Evolutionary conservation across 208 protist species (phyloP), one percentile per base, ranked within the genome.

Genomic region (Leishmania major): DNA sequence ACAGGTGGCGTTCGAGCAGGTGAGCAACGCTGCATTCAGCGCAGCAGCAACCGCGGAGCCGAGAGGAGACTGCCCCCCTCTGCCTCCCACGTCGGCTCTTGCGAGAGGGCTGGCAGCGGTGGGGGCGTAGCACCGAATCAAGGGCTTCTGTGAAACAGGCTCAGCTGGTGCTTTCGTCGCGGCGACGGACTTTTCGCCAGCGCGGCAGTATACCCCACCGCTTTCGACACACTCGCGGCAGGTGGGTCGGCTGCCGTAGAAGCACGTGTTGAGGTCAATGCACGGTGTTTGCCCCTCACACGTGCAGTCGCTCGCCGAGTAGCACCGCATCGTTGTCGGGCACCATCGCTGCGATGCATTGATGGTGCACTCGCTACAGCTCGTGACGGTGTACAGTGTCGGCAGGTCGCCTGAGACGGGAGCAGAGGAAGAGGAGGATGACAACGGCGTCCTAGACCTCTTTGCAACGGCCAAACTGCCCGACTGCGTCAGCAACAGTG

Each of bases 301-400:
- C n/a, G 67, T 84, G 74, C 90, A 93, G 71, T 83, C 82, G 73
- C 13, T 19, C 31, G 73, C 69, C 8, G 77, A 53, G 55, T 92
- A 80, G 77, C 90, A 93, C 28, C 81, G 87, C 88, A 92, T 93
- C 55, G 86, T 87, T n/a, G 81, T 79, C 0, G 88, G 90, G 77
- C 87, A 91, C 90, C 90, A 93, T 15, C 59, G 55, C 76, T 83
- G 76, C 8, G 77, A 78, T 17, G 62, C 49, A 64, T 86, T 87
- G 19, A 89, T 40, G n/a, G 90, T 88, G 78, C 90, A 93, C 75
- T 87, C 82, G n/a, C 86, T 69, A 73, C 88, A 93, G 5, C 88
- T 76, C 0, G 88, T 84, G 47, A 90, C 57, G 6, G 82, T 81
- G 84, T 77, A 80, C 35, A 69, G 47, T 31, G 73, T 49, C 15